Percentiles rank a stretch among this genome's conserved stretches.
These are phyloP conservation scores for Diaporthe citri DNA, from an alignment of 2,329 filamentous ascomycete genomes.

Conservation along the genomic window DNA sequence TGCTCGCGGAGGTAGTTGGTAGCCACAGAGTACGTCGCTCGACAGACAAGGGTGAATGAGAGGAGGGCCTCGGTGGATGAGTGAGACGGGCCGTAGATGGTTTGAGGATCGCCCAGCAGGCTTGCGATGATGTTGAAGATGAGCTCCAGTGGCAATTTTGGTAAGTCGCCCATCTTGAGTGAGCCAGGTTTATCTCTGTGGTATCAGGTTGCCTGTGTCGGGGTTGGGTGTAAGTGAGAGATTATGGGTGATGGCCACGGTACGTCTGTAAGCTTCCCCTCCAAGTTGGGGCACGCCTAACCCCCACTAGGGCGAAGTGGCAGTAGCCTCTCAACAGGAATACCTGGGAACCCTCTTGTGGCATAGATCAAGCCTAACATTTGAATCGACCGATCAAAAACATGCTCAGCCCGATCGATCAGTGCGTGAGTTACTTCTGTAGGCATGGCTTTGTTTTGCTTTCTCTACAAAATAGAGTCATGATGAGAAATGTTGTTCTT, in stretches of 20 bases:
- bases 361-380: neutral
- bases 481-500: neutral
- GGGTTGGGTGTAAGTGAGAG: neutral
- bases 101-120: conserved; percentile 16
- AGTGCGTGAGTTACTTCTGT: neutral
- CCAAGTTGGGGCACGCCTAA: neutral
- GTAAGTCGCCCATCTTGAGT: conserved; percentile 8
- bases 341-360: neutral
- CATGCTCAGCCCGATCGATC: neutral
- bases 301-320: neutral
- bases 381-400: neutral
- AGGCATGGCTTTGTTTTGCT: neutral
- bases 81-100: conserved; percentile 54
- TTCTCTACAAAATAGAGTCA: neutral
- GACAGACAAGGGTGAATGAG: conserved; percentile 57
- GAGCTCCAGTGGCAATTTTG: conserved; percentile 32
- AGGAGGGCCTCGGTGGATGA: conserved; percentile 58
- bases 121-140: conserved; percentile 34
- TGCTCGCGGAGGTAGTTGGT: conserved; percentile 57
- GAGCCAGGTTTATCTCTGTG: neutral
- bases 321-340: neutral
- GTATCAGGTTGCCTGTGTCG: neutral
- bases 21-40: conserved; percentile 56
- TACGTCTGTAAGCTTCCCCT: neutral
- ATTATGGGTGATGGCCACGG: neutral